phyloP scores from a whole-genome alignment of 2,329 filamentous ascomycete species.

The Penicillium sp. region DNA sequence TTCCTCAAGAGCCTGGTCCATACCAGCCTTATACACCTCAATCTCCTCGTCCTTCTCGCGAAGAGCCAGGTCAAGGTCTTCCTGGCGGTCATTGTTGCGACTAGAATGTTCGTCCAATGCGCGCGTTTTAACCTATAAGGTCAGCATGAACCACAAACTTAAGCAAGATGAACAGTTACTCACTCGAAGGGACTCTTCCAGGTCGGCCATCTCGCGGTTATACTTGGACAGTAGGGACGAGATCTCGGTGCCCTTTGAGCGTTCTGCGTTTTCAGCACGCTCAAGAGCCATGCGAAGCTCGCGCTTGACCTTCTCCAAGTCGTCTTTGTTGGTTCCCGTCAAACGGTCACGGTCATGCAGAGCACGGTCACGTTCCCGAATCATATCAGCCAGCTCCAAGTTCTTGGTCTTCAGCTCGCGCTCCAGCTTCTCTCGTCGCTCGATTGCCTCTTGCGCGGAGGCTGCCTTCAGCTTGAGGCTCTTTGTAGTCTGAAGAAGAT shows the following conservation, averaged over 20 bases:
- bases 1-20: constrained; percentile 94
- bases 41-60: constrained; percentile 97
- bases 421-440: constrained; percentile 89
- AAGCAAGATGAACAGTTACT: constrained; percentile 13
- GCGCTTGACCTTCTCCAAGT: constrained; percentile 89
- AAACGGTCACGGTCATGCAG: constrained; percentile 88
- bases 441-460: constrained; percentile 94
- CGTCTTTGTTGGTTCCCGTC: constrained; percentile 84
- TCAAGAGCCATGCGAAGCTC: constrained; percentile 91
- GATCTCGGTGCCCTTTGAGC: constrained; percentile 90
- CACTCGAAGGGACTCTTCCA: constrained; percentile 79
- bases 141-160: constrained; percentile 10
- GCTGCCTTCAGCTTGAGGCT: constrained; percentile 92
- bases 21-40: constrained; percentile 95
- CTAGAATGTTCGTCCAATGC: constrained; percentile 80
- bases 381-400: constrained; percentile 97
- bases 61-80: constrained; percentile 80
- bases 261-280: constrained; percentile 85
- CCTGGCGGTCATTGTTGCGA: constrained; percentile 75
- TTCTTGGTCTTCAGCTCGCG: constrained; percentile 99
- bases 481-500: constrained; percentile 95
- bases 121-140: constrained; percentile 74
- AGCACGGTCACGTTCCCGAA: constrained; percentile 89
- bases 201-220: constrained; percentile 93
- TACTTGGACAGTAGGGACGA: constrained; percentile 94